Conservation (phyloP, 805 yeast genomes). For the Torulaspora indica region DNA sequence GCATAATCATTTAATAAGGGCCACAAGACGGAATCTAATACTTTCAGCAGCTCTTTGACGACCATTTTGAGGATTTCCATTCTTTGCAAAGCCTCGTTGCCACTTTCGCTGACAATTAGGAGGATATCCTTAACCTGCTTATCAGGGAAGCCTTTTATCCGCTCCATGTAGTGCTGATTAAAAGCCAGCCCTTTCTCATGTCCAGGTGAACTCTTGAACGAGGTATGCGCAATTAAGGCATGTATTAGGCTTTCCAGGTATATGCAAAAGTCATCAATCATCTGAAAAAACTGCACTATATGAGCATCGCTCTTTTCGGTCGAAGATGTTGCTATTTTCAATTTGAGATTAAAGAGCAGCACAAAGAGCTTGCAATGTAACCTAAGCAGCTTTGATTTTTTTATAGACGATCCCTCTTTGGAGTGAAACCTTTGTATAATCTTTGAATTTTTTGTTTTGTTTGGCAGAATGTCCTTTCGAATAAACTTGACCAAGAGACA, state of each 20-base stretch:
- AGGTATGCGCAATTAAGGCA: conserved; percentile 8
- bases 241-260: conserved; percentile 11
- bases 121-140: conserved; percentile 12
- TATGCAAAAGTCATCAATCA: conserved; percentile 7
- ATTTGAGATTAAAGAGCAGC: conserved; percentile 9
- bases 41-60: conserved; percentile 5
- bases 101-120: conserved; percentile 2
- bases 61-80: conserved; percentile 6
- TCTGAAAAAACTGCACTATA: conserved; percentile 6
- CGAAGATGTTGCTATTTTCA: neutral
- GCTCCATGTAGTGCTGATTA: conserved; percentile 7
- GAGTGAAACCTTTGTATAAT: conserved; percentile 7
- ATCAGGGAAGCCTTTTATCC: conserved; percentile 8
- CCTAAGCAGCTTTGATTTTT: conserved; percentile 3
- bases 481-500: conserved; percentile 8
- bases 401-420: neutral
- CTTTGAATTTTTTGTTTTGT: conserved; percentile 10
- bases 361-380: conserved; percentile 12
- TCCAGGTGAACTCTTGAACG: neutral
- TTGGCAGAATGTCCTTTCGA: conserved; percentile 8
- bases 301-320: conserved; percentile 1
- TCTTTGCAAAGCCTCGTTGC: neutral
- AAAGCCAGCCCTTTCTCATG: conserved; percentile 6
- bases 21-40: conserved; percentile 10
- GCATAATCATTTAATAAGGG: conserved; percentile 5